Conservation (phyloP, 2,329 filamentous ascomycete genomes). For the Colletotrichum sp. region DNA sequence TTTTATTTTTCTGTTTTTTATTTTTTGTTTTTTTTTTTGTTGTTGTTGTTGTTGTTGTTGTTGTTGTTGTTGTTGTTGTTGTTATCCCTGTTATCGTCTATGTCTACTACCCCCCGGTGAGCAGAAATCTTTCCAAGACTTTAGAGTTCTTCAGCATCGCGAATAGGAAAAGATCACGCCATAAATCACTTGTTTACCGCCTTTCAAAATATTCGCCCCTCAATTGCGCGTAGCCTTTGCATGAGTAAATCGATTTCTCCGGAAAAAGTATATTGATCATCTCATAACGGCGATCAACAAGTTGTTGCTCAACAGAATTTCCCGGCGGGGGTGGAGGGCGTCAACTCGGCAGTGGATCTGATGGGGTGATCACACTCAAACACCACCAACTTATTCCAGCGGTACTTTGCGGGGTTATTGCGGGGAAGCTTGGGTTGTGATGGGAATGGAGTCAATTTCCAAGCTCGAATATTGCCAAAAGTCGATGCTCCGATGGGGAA, state of each 20-base stretch:
- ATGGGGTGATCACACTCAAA: not conserved
- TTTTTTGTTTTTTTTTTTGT: no score
- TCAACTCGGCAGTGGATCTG: not conserved
- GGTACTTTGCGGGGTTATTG: not conserved
- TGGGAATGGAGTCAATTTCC: not conserved
- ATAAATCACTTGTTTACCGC: not conserved
- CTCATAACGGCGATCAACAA: rapidly evolving
- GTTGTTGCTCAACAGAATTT: rapidly evolving
- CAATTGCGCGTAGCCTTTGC: not conserved
- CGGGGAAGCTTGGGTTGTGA: not conserved
- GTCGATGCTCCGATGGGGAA: not conserved
- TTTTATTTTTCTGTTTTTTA: no score
- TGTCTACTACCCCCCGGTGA: no score
- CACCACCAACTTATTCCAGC: not conserved
- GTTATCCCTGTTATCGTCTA: no score
- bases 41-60: no score
- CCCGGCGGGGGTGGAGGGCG: not conserved
- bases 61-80: no score
- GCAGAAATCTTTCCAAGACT: not conserved
- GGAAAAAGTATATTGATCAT: rapidly evolving
- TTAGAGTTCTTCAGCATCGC: not conserved
- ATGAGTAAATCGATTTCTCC: not conserved
- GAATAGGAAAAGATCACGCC: not conserved
- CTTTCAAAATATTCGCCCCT: not conserved
- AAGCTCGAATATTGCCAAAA: not conserved